These are phyloP conservation scores for Magnolia kwangsiensis DNA, from an alignment of 164 flowering plant genomes.

Conservation along the genomic window DNA sequence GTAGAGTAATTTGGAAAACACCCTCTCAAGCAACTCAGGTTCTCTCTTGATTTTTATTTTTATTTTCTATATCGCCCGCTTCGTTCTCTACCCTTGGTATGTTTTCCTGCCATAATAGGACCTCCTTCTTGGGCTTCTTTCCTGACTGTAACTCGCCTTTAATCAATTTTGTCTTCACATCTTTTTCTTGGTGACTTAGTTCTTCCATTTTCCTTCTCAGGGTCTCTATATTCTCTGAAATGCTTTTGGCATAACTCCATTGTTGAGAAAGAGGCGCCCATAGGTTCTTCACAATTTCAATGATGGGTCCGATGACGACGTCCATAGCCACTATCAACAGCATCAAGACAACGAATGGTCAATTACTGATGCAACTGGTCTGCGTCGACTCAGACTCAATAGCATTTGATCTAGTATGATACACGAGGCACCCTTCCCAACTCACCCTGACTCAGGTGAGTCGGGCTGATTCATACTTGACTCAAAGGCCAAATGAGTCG, in stretches of 20 bases:
- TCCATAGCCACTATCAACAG: neutral
- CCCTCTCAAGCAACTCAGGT: neutral
- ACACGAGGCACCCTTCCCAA: no score
- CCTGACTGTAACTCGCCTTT: neutral
- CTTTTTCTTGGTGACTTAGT: neutral
- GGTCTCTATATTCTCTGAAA: neutral
- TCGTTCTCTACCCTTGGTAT: neutral
- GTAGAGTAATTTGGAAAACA: conserved; percentile 5
- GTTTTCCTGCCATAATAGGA: conserved; percentile 1
- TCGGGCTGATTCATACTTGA: no score
- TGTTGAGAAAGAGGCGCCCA: neutral
- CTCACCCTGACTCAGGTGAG: no score
- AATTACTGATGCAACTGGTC: neutral
- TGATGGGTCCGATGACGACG: neutral
- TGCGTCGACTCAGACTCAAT: no score
- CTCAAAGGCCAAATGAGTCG: no score
- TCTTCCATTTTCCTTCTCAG: conserved; percentile 1
- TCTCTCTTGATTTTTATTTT: neutral
- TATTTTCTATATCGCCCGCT: neutral
- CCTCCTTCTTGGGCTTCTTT: conserved; percentile 3
- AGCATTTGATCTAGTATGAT: no score
- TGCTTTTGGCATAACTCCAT: neutral
- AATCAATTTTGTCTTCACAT: neutral
- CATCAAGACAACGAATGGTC: neutral
- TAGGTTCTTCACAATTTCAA: neutral